Conservation (phyloP, 23 red algal species). For the Chondrus crispus region DNA sequence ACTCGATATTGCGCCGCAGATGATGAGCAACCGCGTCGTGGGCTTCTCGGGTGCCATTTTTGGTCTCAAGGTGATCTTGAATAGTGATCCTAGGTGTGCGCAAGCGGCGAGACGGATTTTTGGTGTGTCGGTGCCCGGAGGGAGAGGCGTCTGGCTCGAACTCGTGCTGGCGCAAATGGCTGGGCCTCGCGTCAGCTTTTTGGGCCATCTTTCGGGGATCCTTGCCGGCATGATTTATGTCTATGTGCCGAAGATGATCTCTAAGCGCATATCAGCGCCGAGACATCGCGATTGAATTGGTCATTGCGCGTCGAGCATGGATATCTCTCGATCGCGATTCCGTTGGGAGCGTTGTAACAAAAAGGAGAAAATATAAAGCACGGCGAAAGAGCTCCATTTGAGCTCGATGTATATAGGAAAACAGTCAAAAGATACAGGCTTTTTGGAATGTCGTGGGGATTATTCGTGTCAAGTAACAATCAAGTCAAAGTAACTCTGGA, state of each 20-base stretch:
- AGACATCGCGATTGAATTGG: no score
- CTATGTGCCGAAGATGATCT: background rate
- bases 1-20: background rate
- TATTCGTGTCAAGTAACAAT: no score
- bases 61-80: conserved; percentile 48
- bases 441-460: no score
- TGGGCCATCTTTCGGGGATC: conserved; percentile 58
- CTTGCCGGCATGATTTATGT: conserved; percentile 38
- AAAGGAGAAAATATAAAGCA: no score
- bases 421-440: no score
- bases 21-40: conserved; percentile 43
- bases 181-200: conserved; percentile 59
- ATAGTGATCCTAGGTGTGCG: conserved; percentile 17
- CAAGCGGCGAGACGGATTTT: conserved; percentile 23
- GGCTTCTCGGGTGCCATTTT: conserved; percentile 50
- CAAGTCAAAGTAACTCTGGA: no score
- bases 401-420: no score
- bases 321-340: no score
- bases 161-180: conserved; percentile 23
- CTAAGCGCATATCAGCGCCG: background rate
- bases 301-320: no score
- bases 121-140: conserved; percentile 7
- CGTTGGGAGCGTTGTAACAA: no score
- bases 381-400: no score
- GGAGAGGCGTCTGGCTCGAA: conserved; percentile 29